Evolutionary conservation across 768 basidiomycete genomes (phyloP).

Genomic region (Artomyces pyxidatus): DNA sequence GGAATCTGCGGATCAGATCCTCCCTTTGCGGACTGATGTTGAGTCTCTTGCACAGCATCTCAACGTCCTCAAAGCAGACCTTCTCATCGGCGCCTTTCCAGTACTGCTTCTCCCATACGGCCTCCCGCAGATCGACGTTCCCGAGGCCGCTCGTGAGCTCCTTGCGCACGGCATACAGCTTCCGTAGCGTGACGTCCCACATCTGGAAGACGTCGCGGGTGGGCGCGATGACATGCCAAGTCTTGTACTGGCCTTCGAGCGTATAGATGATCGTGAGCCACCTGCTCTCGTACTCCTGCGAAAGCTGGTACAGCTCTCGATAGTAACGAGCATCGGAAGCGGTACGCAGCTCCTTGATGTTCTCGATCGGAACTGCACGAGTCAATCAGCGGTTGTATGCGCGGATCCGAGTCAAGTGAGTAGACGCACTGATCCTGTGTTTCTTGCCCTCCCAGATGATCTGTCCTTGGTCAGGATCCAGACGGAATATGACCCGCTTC

Average conservation of each 20-base stretch:
- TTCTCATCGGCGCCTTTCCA: conserved; percentile 65
- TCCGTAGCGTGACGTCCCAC: conserved; percentile 57
- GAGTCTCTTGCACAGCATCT: conserved; percentile 60
- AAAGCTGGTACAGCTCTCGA: conserved; percentile 58
- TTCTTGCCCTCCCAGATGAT: conserved; percentile 74
- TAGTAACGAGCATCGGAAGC: conserved; percentile 65
- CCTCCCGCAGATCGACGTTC: conserved; percentile 52
- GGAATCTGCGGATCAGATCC: conserved; percentile 51
- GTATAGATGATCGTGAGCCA: conserved; percentile 88
- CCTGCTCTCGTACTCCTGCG: conserved; percentile 51
- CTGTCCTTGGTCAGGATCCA: conserved; percentile 77
- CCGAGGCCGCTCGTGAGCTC: conserved; percentile 64
- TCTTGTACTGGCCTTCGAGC: conserved; percentile 71
- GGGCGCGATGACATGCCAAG: conserved; percentile 74
- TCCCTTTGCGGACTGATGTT: conserved; percentile 51
- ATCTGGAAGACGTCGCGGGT: conserved; percentile 52
- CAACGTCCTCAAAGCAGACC: conserved; percentile 60
- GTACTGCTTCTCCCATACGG: conserved; percentile 73
- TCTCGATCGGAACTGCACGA: conserved; percentile 68
- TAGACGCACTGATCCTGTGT: conserved; percentile 52
- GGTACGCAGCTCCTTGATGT: conserved; percentile 79
- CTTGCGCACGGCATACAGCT: conserved; percentile 56
- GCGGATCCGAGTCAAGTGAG: neutral
- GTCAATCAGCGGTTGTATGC: neutral
- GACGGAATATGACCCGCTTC: conserved; percentile 58